phyloP scores from a whole-genome alignment of 495 filamentous ascomycete species.

The Darksidea phi region DNA sequence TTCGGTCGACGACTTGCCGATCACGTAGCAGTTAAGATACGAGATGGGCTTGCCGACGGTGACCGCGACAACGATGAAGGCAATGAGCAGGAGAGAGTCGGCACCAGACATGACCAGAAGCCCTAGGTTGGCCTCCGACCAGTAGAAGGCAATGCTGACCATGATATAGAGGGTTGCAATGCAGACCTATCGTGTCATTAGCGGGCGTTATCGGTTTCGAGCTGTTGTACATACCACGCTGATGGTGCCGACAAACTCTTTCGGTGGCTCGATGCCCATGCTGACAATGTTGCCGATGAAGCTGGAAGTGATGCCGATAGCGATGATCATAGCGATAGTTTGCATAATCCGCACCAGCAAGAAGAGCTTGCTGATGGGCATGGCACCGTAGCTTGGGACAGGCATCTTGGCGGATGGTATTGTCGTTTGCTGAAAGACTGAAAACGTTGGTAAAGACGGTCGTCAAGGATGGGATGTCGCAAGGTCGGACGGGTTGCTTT shows the following conservation, averaged over 20 bases:
- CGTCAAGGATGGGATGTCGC: constrained; percentile 25
- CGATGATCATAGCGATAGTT: constrained; percentile 66
- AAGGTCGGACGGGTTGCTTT: constrained; percentile 19
- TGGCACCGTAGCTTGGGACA: constrained; percentile 62
- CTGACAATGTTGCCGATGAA: constrained; percentile 78
- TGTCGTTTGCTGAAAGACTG: constrained; percentile 4
- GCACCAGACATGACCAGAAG: constrained; percentile 63
- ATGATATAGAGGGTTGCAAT: constrained; percentile 74
- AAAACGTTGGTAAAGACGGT: constrained; percentile 4
- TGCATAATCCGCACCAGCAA: constrained; percentile 69
- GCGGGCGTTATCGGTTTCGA: background rate
- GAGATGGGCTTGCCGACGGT: constrained; percentile 79
- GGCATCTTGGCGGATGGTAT: constrained; percentile 44
- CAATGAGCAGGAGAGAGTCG: constrained; percentile 68
- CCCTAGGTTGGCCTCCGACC: constrained; percentile 66
- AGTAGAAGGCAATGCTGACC: constrained; percentile 73
- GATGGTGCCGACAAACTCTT: constrained; percentile 74
- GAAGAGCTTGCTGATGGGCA: constrained; percentile 70
- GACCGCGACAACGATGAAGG: constrained; percentile 67
- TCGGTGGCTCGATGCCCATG: constrained; percentile 60
- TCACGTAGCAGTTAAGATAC: constrained; percentile 66
- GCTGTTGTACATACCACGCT: constrained; percentile 63
- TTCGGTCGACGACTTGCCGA: constrained; percentile 30
- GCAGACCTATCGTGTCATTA: constrained; percentile 56
- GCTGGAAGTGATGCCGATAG: constrained; percentile 78